Evolutionary conservation across 805 yeast species (phyloP), one percentile per base, ranked within the genome.

Genomic region (Scheffersomyces spartinae): DNA sequence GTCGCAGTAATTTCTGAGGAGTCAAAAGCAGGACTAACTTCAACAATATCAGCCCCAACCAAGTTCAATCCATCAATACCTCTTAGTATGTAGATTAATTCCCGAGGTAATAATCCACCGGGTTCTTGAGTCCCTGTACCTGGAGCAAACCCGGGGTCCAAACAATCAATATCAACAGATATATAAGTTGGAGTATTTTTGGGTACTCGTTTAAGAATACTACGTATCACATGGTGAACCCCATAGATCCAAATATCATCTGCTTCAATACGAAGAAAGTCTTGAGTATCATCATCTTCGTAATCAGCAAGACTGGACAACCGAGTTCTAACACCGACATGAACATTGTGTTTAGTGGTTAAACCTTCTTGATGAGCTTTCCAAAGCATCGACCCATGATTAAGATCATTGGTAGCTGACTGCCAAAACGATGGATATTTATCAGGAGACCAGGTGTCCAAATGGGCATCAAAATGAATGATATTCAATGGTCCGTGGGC

Each of bases 381-480:
- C 91, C 91, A 81, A 19, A 82, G 60, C 86, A 82, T 79, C 5
- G 91, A 74, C 4, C 94, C 94, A 43, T 82, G 94, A 21, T 80
- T 82, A 48, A 77, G 66, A 25, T 74, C 71, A 21, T 68, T 55
- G 38, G 64, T 67, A 18, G 64, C 63, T n/a, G 71, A 57, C 38
- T 57, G 60, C 77, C 77, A 70, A 41, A 62, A 68, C 10, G 72
- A 55, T 13, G 82, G 79, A 42, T 79, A 80, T 45, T 73, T 66
- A 32, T 68, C 61, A 7, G 93, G 91, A 34, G 73, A 47, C 88
- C 85, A 68, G 4, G 93, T 81, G 47, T 82, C 93, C 36, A 81
- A 61, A 52, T 81, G 93, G 9, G 91, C 88, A 44, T 82, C 94
- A 38, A 82, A 79, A 49, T 82, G 94, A 29, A 82, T 68, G 18